A percentile compares a stretch with the other conserved stretches of the same genome.
These are phyloP conservation scores for Elongisporangium prolatum DNA, from an alignment of 352 stramenopile species.

Conservation along the genomic window DNA sequence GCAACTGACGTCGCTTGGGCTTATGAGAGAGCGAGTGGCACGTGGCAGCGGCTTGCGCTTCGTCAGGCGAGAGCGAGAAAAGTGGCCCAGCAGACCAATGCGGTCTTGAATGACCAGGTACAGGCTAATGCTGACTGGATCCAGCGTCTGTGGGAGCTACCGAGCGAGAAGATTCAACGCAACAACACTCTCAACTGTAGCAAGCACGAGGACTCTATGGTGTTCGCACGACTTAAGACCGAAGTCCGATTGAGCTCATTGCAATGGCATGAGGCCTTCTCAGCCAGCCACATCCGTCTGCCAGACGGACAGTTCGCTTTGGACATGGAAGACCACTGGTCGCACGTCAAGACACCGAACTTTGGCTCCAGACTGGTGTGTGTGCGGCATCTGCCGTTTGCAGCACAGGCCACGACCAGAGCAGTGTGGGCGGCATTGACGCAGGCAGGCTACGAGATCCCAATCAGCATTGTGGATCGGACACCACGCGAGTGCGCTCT, in stretches of 20 bases:
- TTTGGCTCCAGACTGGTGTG: conserved; percentile 7
- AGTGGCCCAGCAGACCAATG: conserved; percentile 9
- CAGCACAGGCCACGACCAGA: conserved; percentile 10
- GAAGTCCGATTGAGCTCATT: background rate
- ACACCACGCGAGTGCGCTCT: conserved; percentile 6
- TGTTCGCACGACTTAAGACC: background rate
- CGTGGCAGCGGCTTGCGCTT: conserved; percentile 12
- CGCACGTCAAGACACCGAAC: conserved; percentile 6
- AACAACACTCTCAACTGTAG: too few relatives aligned
- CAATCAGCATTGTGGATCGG: conserved; percentile 6
- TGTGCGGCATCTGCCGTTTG: conserved; percentile 13
- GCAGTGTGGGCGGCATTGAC: conserved; percentile 11
- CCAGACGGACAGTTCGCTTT: background rate
- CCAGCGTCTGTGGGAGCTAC: conserved; percentile 19
- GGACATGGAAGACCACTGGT: conserved; percentile 10
- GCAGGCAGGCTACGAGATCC: conserved; percentile 1
- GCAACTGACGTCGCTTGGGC: background rate
- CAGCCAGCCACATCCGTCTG: background rate
- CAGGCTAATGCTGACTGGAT: conserved; percentile 26
- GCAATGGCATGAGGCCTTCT: background rate
- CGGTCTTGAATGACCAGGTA: conserved; percentile 3
- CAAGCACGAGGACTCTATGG: background rate
- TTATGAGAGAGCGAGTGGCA: background rate
- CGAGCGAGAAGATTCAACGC: conserved; percentile 8
- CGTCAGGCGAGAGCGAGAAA: conserved; percentile 10